A percentile compares a stretch with the other conserved stretches of the same genome.
phyloP scores from a whole-genome alignment of 768 basidiomycete genomes.

The Tricholoma saponaceum region DNA sequence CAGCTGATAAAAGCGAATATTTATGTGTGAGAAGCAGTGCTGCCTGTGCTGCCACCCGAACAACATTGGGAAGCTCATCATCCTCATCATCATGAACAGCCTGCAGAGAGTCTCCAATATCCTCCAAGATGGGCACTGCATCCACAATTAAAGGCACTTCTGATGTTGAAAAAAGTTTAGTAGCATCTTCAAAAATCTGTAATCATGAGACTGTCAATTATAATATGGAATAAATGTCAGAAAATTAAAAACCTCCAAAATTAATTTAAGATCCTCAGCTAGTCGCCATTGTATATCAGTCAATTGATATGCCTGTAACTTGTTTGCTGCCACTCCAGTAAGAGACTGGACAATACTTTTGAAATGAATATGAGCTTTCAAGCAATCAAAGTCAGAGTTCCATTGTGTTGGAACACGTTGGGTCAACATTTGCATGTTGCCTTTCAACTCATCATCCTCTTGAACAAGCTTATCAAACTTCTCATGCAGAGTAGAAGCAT shows the following conservation, averaged over 20 bases:
- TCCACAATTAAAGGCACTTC: background rate
- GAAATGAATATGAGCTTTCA: slow-evolving; percentile 18
- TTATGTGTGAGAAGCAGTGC: slow-evolving; percentile 13
- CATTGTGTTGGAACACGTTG: slow-evolving; percentile 21
- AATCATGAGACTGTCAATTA: background rate
- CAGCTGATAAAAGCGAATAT: slow-evolving; percentile 8
- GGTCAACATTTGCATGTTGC: slow-evolving; percentile 12
- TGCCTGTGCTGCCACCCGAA: slow-evolving; percentile 16
- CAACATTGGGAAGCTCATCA: slow-evolving; percentile 10
- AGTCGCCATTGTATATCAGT: slow-evolving; percentile 16
- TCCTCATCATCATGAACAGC: slow-evolving; percentile 11
- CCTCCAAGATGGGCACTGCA: background rate
- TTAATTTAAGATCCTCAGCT: slow-evolving; percentile 8
- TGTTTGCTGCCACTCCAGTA: slow-evolving; percentile 4
- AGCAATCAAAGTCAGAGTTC: slow-evolving; percentile 21
- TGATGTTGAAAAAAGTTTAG: background rate
- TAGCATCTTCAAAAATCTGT: background rate
- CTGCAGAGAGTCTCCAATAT: background rate
- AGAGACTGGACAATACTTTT: slow-evolving; percentile 11
- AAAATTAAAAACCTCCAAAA: background rate
- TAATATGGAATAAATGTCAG: background rate
- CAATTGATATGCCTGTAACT: slow-evolving; percentile 14
- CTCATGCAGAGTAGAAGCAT: slow-evolving; percentile 15
- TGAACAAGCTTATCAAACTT: slow-evolving; percentile 18
- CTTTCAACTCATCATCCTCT: background rate